Conservation (phyloP, 148 eudicot genomes). For the Cornus suecica region DNA sequence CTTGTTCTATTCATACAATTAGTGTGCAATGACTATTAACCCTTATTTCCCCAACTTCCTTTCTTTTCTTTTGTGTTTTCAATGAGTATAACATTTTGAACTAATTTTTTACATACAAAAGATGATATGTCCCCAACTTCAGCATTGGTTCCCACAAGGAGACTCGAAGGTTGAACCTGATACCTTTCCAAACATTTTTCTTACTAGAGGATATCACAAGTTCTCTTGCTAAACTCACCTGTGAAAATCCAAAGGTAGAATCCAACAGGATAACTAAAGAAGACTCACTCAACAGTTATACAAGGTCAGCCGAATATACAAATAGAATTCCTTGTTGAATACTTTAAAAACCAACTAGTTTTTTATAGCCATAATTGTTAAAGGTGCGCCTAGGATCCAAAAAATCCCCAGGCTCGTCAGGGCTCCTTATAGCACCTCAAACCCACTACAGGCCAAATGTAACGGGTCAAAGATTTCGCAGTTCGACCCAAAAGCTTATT, state of each 20-base stretch:
- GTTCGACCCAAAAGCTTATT: no score
- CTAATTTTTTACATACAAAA: no score
- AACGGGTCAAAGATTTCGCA: no score
- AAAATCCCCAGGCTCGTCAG: no score
- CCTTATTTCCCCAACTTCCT: background rate
- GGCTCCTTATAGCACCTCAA: no score
- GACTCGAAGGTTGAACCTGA: background rate
- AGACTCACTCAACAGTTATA: background rate
- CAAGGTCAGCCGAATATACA: background rate
- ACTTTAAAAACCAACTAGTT: background rate
- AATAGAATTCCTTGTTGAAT: background rate
- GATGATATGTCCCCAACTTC: background rate
- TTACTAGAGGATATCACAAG: background rate
- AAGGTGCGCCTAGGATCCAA: no score
- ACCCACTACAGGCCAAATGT: no score
- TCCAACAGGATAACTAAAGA: background rate
- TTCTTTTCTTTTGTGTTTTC: no score
- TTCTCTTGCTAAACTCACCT: background rate
- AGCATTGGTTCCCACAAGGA: background rate
- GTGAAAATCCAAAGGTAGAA: background rate
- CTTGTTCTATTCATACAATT: no score
- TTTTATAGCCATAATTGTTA: no score
- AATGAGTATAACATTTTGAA: no score
- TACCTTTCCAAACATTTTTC: background rate
- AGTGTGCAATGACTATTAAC: no score